phyloP scores from a whole-genome alignment of 2,329 filamentous ascomycete species.

The Basipetospora chlamydospora region DNA sequence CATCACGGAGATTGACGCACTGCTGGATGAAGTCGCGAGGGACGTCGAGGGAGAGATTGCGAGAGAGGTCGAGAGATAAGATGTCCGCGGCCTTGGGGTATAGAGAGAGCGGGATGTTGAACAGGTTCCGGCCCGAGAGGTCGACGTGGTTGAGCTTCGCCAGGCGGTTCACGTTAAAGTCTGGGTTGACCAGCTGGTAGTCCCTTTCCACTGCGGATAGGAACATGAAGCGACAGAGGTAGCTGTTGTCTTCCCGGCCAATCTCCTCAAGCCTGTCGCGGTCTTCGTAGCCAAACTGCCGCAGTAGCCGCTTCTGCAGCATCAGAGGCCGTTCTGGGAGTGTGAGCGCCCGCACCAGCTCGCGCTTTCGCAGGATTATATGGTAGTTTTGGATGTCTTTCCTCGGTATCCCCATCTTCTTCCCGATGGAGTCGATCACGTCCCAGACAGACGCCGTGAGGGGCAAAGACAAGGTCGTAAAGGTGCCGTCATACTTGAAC shows the following conservation, averaged over 20 bases:
- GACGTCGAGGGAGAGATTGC: slow-evolving; percentile 81
- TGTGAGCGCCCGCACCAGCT: slow-evolving; percentile 68
- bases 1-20: slow-evolving; percentile 80
- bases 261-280: slow-evolving; percentile 83
- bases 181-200: slow-evolving; percentile 52
- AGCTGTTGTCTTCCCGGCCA: slow-evolving; percentile 92
- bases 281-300: slow-evolving; percentile 83
- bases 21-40: slow-evolving; percentile 94
- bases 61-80: slow-evolving; percentile 83
- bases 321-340: slow-evolving; percentile 69
- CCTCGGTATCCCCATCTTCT: slow-evolving; percentile 74
- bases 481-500: slow-evolving; percentile 86
- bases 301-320: slow-evolving; percentile 80
- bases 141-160: slow-evolving; percentile 93
- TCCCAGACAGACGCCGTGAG: slow-evolving; percentile 77
- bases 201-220: slow-evolving; percentile 73
- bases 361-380: slow-evolving; percentile 88
- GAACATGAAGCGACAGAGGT: slow-evolving; percentile 91
- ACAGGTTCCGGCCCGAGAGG: slow-evolving; percentile 73
- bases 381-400: slow-evolving; percentile 90
- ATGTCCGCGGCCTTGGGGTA: slow-evolving; percentile 89
- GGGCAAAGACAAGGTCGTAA: slow-evolving; percentile 76
- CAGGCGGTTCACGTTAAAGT: slow-evolving; percentile 66
- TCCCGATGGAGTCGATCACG: slow-evolving; percentile 77
- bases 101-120: slow-evolving; percentile 87